phyloP scores from a whole-genome alignment of 2,329 filamentous ascomycete species.

The Curvularia sp. region DNA sequence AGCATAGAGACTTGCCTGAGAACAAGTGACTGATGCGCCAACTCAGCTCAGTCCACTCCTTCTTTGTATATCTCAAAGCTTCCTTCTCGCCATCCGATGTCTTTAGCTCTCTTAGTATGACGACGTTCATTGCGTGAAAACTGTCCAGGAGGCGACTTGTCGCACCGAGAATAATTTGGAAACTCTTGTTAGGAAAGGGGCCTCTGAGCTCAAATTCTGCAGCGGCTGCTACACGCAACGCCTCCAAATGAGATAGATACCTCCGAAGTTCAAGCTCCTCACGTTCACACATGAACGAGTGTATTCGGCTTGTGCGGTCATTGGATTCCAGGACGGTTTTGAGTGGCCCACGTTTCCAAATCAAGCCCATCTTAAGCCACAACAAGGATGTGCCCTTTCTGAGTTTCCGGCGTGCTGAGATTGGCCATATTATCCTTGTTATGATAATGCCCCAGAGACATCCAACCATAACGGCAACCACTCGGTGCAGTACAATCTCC shows the following conservation, averaged over 20 bases:
- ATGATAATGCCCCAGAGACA: slow-evolving; percentile 92
- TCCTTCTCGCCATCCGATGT: slow-evolving; percentile 82
- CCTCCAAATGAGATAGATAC: slow-evolving; percentile 76
- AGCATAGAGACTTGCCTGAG: slow-evolving; percentile 58
- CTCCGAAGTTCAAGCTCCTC: slow-evolving; percentile 88
- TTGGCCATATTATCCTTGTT: slow-evolving; percentile 90
- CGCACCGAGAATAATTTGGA: slow-evolving; percentile 76
- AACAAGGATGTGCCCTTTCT: slow-evolving; percentile 89
- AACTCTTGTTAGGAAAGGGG: slow-evolving; percentile 79
- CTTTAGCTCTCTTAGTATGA: slow-evolving; percentile 80
- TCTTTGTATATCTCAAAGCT: slow-evolving; percentile 77
- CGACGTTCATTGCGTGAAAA: slow-evolving; percentile 95
- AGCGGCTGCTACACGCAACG: slow-evolving; percentile 73
- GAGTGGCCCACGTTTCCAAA: slow-evolving; percentile 94
- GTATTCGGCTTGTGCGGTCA: slow-evolving; percentile 30
- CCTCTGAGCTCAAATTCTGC: slow-evolving; percentile 89
- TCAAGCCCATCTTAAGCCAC: slow-evolving; percentile 91
- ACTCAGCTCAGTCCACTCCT: slow-evolving; percentile 81
- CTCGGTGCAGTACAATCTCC: slow-evolving; percentile 86
- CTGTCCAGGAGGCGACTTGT: slow-evolving; percentile 88
- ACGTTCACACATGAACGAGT: slow-evolving; percentile 83
- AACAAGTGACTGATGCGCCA: slow-evolving; percentile 89
- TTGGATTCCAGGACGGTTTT: slow-evolving; percentile 65
- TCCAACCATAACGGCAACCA: slow-evolving; percentile 83
- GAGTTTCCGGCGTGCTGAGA: slow-evolving; percentile 85